Conservation (phyloP, 1,139 yeast genomes). For the Saccharomycopsis crataegensis region DNA sequence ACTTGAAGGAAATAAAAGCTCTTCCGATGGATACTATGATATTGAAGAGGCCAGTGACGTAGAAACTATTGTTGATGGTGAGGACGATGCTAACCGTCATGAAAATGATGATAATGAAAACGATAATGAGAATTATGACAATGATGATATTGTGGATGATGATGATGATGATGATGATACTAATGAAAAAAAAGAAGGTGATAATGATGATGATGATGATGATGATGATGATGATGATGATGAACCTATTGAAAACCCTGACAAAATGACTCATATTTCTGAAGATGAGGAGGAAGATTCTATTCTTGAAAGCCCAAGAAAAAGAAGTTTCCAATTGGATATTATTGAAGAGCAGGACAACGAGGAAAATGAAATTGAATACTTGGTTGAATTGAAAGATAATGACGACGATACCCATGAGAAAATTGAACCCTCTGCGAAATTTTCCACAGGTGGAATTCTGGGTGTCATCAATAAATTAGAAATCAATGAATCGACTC, state of each 20-base stretch:
- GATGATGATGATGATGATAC: slow-evolving; percentile 9
- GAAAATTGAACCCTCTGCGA: background rate
- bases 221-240: background rate
- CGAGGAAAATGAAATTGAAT: background rate
- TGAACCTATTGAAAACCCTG: background rate
- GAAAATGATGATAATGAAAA: background rate
- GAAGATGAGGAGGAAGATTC: background rate
- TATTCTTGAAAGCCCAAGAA: background rate
- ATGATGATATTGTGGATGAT: background rate
- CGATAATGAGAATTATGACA: background rate
- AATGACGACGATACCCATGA: background rate
- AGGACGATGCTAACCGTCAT: background rate
- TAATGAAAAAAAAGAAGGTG: background rate
- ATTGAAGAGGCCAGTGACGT: slow-evolving; percentile 7
- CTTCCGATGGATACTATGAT: slow-evolving; percentile 3
- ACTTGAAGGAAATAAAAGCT: background rate
- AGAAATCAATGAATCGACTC: background rate
- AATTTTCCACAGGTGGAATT: background rate
- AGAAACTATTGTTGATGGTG: slow-evolving; percentile 8
- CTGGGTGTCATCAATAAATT: background rate
- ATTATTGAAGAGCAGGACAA: background rate
- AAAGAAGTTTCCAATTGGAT: background rate
- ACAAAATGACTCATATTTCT: background rate
- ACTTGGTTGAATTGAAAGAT: background rate
- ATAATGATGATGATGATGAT: background rate